Evolutionary conservation across 2,329 filamentous ascomycete species (phyloP), one percentile per base, ranked within the genome.

Genomic region (Stagonosporopsis rhizophila): DNA sequence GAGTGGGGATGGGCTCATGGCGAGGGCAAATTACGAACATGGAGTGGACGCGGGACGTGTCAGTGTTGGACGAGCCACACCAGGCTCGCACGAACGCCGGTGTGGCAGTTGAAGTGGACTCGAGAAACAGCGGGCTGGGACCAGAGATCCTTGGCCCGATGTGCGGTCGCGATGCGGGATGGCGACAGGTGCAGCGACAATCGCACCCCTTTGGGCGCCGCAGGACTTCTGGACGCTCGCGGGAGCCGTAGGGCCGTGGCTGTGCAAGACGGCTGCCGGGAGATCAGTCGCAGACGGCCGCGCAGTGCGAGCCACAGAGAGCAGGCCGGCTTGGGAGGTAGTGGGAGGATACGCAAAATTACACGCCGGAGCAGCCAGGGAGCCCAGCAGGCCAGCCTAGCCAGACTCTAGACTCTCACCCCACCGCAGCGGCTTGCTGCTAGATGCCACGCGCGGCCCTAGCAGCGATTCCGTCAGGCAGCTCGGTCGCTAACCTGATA

Each of bases 241-340:
- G 55, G 55, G 59, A 62, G 61, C 63, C 64, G 70, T 69, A 73
- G 65, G 70, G 70, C 63, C 52, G 72, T 75, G 72, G 72, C 72
- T 74, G 72, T 75, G 72, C 72, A 69, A 42, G 27, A 54, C 57
- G 57, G 59, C 61, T 52, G 52, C 47, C 63, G 64, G 58, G 44
- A 57, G 60, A 64, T 63, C 67, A 55, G 46, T 55, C 23, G 32
- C 37, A 34, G 42, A 46, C 35, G 53, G 44, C 44, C 14, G 39
- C 50, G 51, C 37, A 47, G 38, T n/a, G 44, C 51, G 45, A 49
- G 56, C 53, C 56, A 61, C 46, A 60, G 56, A 60, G 47, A 37
- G 56, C 48, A 54, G 46, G 51, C 39, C 32, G 61, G 4, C 45
- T 58, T n/a, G n/a, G n/a, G n/a, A n/a, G n/a, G n/a, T n/a, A n/a